phyloP scores from a whole-genome alignment of 345 rosid species.

The Eucalyptus regnans region DNA sequence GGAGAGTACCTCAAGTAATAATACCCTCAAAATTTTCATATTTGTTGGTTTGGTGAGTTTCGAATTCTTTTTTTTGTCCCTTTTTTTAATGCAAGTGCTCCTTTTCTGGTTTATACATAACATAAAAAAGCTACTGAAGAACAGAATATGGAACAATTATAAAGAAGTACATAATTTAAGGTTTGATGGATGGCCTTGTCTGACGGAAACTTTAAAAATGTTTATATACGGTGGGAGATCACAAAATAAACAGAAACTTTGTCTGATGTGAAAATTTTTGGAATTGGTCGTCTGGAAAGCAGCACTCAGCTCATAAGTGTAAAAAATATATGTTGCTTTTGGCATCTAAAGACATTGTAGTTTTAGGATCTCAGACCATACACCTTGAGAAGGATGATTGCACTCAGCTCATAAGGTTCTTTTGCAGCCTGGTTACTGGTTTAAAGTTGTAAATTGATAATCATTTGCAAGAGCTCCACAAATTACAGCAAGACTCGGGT shows the following conservation, averaged over 20 bases:
- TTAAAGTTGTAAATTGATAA: neutral
- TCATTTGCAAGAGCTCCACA: neutral
- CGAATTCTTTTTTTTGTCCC: neutral
- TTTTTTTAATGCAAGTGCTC: neutral
- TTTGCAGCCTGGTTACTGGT: neutral
- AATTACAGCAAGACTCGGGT: neutral
- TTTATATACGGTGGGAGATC: neutral
- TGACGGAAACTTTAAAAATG: neutral
- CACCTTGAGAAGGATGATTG: neutral
- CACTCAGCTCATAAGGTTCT: neutral
- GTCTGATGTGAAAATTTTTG: neutral
- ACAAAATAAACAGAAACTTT: neutral
- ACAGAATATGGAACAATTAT: too few relatives aligned
- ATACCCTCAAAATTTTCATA: neutral
- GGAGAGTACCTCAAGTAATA: neutral
- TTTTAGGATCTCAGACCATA: neutral
- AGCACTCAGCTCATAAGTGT: neutral
- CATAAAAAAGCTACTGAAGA: neutral
- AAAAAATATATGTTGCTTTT: neutral
- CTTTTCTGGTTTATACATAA: neutral
- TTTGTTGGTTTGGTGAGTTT: neutral
- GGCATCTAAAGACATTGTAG: neutral
- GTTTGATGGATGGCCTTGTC: neutral
- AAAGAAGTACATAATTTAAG: neutral
- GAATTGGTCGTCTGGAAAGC: neutral